Evolutionary conservation across 108 stramenopile species (phyloP).

Genomic region (Cyclostephanos tholiformis): DNA sequence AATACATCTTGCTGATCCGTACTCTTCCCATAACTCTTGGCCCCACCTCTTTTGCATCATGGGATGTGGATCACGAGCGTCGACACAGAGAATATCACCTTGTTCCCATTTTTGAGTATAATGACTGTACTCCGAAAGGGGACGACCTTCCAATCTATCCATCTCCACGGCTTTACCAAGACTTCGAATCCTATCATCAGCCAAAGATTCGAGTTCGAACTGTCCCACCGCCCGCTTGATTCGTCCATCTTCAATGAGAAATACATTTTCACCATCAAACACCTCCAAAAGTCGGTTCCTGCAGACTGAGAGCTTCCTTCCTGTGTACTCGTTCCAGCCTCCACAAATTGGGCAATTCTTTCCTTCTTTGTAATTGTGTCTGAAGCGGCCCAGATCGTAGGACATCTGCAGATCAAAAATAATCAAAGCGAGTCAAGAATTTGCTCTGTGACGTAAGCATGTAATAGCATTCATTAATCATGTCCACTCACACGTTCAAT

Average conservation of each 20-base stretch:
- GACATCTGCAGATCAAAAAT: conserved; percentile 18
- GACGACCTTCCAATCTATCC: conserved; percentile 38
- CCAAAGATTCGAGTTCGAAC: conserved; percentile 7
- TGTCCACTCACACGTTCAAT: conserved; percentile 26
- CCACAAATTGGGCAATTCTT: conserved; percentile 54
- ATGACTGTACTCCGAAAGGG: conserved; percentile 42
- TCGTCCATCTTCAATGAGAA: conserved; percentile 58
- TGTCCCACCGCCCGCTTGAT: conserved; percentile 36
- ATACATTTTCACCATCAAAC: conserved; percentile 17
- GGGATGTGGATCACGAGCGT: conserved; percentile 57
- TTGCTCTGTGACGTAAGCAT: no score
- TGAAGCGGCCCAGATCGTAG: conserved; percentile 55
- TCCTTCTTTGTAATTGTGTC: conserved; percentile 39
- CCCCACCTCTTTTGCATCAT: conserved; percentile 40
- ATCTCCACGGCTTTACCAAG: conserved; percentile 40
- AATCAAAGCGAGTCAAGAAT: background rate
- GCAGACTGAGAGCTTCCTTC: conserved; percentile 26
- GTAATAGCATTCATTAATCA: background rate
- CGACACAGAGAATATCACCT: conserved; percentile 49
- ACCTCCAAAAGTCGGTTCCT: conserved; percentile 45
- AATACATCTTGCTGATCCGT: conserved; percentile 43
- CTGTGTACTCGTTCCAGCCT: conserved; percentile 41
- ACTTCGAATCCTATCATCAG: background rate
- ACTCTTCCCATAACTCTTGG: conserved; percentile 37
- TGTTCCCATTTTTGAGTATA: conserved; percentile 44